Conservation (phyloP, 2,329 filamentous ascomycete genomes). For the Alternaria viburni region DNA sequence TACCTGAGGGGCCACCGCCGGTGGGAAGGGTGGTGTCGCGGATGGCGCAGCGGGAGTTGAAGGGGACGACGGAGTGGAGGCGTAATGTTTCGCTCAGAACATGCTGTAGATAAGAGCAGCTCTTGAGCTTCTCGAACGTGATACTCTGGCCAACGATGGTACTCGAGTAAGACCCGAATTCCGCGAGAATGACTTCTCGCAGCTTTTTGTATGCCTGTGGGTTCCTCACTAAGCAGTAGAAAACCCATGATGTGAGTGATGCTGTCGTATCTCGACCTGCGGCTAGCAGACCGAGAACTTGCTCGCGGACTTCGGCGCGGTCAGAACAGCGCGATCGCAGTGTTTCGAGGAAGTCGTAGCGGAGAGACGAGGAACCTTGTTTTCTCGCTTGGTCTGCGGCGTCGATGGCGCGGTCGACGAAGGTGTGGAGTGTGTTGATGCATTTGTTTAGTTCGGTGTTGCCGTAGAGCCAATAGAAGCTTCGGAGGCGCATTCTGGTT, state of each 20-base stretch:
- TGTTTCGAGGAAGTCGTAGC: slow-evolving; percentile 9
- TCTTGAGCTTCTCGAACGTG: slow-evolving; percentile 15
- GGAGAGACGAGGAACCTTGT: neutral
- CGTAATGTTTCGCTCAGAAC: slow-evolving; percentile 34
- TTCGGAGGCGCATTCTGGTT: slow-evolving; percentile 6
- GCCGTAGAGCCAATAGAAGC: slow-evolving; percentile 9
- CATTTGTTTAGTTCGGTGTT: slow-evolving; percentile 1
- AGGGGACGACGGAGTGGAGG: slow-evolving; percentile 27
- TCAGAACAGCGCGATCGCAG: slow-evolving; percentile 3
- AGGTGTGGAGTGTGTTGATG: slow-evolving; percentile 1
- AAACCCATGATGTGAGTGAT: slow-evolving; percentile 52
- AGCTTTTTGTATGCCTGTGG: slow-evolving; percentile 47
- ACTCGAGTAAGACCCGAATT: slow-evolving; percentile 44
- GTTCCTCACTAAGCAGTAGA: slow-evolving; percentile 31
- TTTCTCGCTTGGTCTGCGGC: slow-evolving; percentile 4
- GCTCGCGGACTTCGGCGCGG: slow-evolving; percentile 21
- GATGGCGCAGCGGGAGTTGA: slow-evolving; percentile 27
- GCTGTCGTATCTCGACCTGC: slow-evolving; percentile 60
- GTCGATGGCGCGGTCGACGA: slow-evolving; percentile 7
- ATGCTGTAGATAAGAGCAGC: slow-evolving; percentile 24
- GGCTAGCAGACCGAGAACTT: slow-evolving; percentile 59
- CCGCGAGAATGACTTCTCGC: slow-evolving; percentile 38
- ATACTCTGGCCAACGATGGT: neutral
- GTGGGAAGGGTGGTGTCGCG: slow-evolving; percentile 35
- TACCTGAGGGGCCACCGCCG: slow-evolving; percentile 35